Evolutionary conservation across 345 rosid species (phyloP).

Genomic region (sweet orange (Citrus sinensis)): DVS_A1.0 CM039162.1:30817001-30817500

Average conservation of each 20-base stretch:
- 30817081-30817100: neutral
- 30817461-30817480: too few relatives aligned
- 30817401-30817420: too few relatives aligned
- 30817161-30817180: too few relatives aligned
- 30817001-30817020: constrained; percentile 31
- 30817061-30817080: constrained; percentile 11
- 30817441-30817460: too few relatives aligned
- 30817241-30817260: neutral
- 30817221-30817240: neutral
- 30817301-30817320: neutral
- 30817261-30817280: too few relatives aligned
- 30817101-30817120: too few relatives aligned
- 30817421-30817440: too few relatives aligned
- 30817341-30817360: neutral
- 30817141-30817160: too few relatives aligned
- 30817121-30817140: neutral
- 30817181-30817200: neutral
- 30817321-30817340: neutral
- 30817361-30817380: too few relatives aligned
- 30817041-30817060: constrained; percentile 28
- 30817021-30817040: constrained; percentile 41
- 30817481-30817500: too few relatives aligned
- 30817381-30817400: too few relatives aligned
- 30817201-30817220: neutral
- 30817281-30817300: neutral